These are phyloP conservation scores for Zangia roseola DNA, from an alignment of 768 basidiomycete species.

Conservation along the genomic window DNA sequence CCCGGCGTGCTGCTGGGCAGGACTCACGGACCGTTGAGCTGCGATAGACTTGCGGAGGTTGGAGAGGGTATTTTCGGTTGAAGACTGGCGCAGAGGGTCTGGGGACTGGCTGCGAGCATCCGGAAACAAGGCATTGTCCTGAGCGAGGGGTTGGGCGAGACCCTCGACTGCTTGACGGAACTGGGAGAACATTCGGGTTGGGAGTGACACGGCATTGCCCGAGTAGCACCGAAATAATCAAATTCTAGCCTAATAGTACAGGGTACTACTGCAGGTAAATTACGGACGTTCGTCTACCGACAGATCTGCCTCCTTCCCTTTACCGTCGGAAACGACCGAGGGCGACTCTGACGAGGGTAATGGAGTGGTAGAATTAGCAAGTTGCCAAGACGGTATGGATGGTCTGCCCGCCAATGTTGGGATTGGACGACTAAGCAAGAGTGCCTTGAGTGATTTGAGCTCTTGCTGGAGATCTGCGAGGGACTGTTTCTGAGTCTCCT, in stretches of 20 bases:
- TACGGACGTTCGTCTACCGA: slow-evolving; percentile 18
- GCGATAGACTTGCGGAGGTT: slow-evolving; percentile 65
- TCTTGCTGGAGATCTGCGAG: slow-evolving; percentile 89
- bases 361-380: slow-evolving; percentile 44
- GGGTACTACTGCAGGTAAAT: slow-evolving; percentile 2
- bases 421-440: slow-evolving; percentile 72
- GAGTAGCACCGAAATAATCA: too few species aligned
- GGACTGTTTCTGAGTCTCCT: slow-evolving; percentile 79
- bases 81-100: slow-evolving; percentile 36
- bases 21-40: slow-evolving; percentile 48
- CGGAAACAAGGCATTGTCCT: slow-evolving; percentile 28
- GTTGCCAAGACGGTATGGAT: slow-evolving; percentile 90
- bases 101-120: slow-evolving; percentile 39
- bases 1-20: slow-evolving; percentile 23
- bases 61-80: slow-evolving; percentile 54
- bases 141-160: slow-evolving; percentile 55
- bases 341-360: slow-evolving; percentile 17
- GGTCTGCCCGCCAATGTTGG: slow-evolving; percentile 57
- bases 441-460: slow-evolving; percentile 88
- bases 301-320: slow-evolving; percentile 56
- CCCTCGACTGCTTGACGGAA: slow-evolving; percentile 73
- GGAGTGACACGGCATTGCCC: neutral
- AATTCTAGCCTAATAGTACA: slow-evolving; percentile 1
- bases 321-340: slow-evolving; percentile 39
- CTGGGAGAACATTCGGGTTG: slow-evolving; percentile 63